Conservation (phyloP, 2,329 filamentous ascomycete genomes). For the Trichothecium roseum region DNA sequence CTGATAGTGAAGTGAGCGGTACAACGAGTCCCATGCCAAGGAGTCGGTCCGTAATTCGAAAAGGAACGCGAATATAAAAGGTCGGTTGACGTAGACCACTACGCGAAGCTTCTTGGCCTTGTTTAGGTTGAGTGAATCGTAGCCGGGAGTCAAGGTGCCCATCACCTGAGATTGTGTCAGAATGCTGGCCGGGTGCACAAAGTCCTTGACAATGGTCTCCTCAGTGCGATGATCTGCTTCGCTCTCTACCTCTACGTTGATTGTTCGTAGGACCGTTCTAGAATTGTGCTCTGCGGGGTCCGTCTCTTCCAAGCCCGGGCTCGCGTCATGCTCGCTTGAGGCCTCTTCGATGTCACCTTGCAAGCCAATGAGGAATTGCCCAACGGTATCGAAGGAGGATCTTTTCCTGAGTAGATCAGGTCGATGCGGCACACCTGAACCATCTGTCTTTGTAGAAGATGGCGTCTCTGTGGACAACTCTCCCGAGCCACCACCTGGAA, state of each 20-base stretch:
- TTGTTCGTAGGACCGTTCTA: constrained; percentile 51
- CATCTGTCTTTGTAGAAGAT: background rate
- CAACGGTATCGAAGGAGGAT: constrained; percentile 20
- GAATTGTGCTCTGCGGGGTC: constrained; percentile 29
- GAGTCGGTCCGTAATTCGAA: constrained; percentile 51
- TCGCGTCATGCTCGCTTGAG: constrained; percentile 18
- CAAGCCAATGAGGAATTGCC: constrained; percentile 57
- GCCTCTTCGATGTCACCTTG: constrained; percentile 50
- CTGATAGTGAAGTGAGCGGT: constrained; percentile 50
- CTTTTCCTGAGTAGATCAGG: constrained; percentile 6
- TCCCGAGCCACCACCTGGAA: constrained; percentile 19
- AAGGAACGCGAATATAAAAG: constrained; percentile 69
- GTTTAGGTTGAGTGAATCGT: constrained; percentile 36
- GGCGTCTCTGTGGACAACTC: constrained; percentile 7
- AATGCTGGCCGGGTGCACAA: constrained; percentile 23
- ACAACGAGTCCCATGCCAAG: constrained; percentile 43
- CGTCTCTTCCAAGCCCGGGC: constrained; percentile 18
- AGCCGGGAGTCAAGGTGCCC: constrained; percentile 20
- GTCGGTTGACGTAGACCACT: constrained; percentile 61
- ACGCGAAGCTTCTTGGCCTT: constrained; percentile 52
- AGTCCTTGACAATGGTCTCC: constrained; percentile 33
- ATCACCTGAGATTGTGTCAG: constrained; percentile 22
- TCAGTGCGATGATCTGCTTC: constrained; percentile 28
- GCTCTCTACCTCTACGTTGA: constrained; percentile 54
- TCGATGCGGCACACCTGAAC: background rate